Conservation (phyloP, 1,284 basidiomycete genomes). For the Tetrapyrgos nigripes region DNA sequence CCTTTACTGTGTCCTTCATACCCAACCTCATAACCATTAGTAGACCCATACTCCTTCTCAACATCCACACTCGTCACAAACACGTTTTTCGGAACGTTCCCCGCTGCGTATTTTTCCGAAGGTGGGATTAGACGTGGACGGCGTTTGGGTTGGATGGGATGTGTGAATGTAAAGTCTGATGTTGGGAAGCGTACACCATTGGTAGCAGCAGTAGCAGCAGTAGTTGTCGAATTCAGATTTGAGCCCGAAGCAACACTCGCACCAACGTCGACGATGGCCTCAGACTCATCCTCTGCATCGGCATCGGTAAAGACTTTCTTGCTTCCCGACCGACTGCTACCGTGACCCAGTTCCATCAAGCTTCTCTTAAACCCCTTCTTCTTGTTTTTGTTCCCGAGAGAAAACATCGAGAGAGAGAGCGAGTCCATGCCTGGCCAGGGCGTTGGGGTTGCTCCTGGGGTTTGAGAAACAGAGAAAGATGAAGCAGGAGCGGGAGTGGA, state of each 20-base stretch:
- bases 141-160: background rate
- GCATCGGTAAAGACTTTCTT: slow-evolving; percentile 64
- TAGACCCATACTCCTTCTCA: slow-evolving; percentile 26
- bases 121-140: slow-evolving; percentile 11
- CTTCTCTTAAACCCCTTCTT: slow-evolving; percentile 69
- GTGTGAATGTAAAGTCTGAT: slow-evolving; percentile 3
- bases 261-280: too few species aligned
- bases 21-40: too few species aligned
- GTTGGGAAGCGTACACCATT: background rate
- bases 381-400: slow-evolving; percentile 77
- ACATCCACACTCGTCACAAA: slow-evolving; percentile 42
- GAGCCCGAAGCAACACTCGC: too few species aligned
- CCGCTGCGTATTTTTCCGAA: slow-evolving; percentile 24
- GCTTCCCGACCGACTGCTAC: too few species aligned
- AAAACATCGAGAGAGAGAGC: slow-evolving; percentile 55
- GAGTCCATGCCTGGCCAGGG: slow-evolving; percentile 12
- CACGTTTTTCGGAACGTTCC: slow-evolving; percentile 32
- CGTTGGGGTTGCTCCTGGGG: background rate
- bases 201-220: background rate
- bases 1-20: too few species aligned
- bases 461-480: background rate
- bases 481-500: background rate
- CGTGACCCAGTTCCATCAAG: slow-evolving; percentile 46
- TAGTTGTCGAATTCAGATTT: background rate
- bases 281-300: background rate